Percentiles rank a stretch among this genome's conserved stretches.
phyloP scores from a whole-genome alignment of 805 yeast species.

The Schwanniomyces pseudopolymorphus region DNA sequence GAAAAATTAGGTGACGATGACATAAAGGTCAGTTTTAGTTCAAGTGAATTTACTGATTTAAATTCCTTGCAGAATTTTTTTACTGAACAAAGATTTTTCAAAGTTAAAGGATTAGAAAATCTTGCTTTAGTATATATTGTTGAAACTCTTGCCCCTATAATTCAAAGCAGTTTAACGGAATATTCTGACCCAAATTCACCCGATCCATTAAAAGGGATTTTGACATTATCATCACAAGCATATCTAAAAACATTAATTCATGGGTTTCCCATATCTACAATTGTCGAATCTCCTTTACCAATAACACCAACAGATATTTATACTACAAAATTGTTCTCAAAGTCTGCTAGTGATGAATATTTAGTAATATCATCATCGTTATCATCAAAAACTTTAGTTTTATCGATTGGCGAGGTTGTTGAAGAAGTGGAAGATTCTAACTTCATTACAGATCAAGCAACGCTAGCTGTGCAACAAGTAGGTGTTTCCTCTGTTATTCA shows the following conservation, averaged over 20 bases:
- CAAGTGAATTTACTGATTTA: slow-evolving; percentile 6
- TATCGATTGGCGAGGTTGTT: slow-evolving; percentile 77
- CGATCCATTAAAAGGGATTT: slow-evolving; percentile 19
- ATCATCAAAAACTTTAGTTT: slow-evolving; percentile 64
- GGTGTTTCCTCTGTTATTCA: slow-evolving; percentile 68
- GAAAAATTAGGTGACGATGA: slow-evolving; percentile 68
- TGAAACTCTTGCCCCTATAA: slow-evolving; percentile 54
- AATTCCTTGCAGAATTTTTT: background rate
- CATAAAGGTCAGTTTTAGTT: slow-evolving; percentile 20
- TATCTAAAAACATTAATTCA: slow-evolving; percentile 48
- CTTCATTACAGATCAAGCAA: slow-evolving; percentile 53
- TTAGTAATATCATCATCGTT: slow-evolving; percentile 59
- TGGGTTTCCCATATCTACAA: slow-evolving; percentile 58
- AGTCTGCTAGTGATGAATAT: slow-evolving; percentile 56
- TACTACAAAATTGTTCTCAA: slow-evolving; percentile 51
- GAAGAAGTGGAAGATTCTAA: slow-evolving; percentile 73
- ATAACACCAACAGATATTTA: slow-evolving; percentile 57
- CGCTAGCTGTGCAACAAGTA: slow-evolving; percentile 68
- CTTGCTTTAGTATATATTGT: slow-evolving; percentile 55
- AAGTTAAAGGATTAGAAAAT: slow-evolving; percentile 47
- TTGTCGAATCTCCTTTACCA: slow-evolving; percentile 79
- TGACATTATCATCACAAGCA: slow-evolving; percentile 40
- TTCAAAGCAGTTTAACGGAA: slow-evolving; percentile 22
- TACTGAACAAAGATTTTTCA: slow-evolving; percentile 2
- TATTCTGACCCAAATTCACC: slow-evolving; percentile 5